Conservation (phyloP, 306 rosid species). For the Alnus rubra region DNA sequence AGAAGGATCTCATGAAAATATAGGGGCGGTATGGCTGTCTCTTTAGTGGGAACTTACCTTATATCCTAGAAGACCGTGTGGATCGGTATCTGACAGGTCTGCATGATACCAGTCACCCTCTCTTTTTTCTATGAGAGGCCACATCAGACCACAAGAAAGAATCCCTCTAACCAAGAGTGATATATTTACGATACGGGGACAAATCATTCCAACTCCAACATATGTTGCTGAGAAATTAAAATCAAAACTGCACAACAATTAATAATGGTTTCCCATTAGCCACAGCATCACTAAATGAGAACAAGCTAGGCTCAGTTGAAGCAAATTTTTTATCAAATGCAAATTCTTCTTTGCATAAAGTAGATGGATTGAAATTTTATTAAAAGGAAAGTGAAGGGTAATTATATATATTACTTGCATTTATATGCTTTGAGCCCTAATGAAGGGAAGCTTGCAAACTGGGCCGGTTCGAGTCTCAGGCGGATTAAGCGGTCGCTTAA, state of each 20-base stretch:
- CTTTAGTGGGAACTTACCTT: background rate
- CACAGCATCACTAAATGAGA: background rate
- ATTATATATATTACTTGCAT: background rate
- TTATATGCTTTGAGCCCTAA: conserved; percentile 9
- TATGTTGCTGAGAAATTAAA: conserved; percentile 19
- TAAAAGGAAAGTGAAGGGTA: background rate
- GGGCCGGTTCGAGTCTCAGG: no score
- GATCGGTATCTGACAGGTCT: background rate
- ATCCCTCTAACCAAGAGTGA: conserved; percentile 15
- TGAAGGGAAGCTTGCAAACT: background rate
- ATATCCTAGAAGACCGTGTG: conserved; percentile 7
- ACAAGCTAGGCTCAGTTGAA: background rate
- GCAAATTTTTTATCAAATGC: background rate
- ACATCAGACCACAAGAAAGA: conserved; percentile 22
- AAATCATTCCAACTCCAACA: conserved; percentile 25
- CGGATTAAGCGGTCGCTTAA: no score
- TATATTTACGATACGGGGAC: conserved; percentile 7
- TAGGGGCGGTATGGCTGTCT: background rate
- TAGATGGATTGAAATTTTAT: background rate
- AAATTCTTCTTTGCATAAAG: background rate
- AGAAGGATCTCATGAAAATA: background rate
- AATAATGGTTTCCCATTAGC: background rate
- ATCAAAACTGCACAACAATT: conserved; percentile 5
- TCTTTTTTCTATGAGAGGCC: conserved; percentile 14
- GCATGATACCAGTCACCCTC: conserved; percentile 13